phyloP scores from a whole-genome alignment of 1,284 basidiomycete species.

The Cerioporus squamosus region DNA sequence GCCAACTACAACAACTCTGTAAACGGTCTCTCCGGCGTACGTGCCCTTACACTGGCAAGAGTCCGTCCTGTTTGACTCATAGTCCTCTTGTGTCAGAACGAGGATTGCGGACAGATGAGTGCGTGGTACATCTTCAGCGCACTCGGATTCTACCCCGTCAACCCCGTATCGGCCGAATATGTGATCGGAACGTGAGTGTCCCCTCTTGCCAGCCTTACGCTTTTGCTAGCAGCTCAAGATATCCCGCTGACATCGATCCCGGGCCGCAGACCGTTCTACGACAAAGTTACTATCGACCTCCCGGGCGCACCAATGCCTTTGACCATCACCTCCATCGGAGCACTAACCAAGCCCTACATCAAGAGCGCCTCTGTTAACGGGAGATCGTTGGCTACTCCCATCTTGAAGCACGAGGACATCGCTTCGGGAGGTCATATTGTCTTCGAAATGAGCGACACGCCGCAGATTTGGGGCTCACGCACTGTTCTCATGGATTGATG shows the following conservation, averaged over 20 bases:
- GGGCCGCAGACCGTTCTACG: constrained; percentile 73
- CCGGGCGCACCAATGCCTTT: constrained; percentile 47
- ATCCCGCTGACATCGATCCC: no score
- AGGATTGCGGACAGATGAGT: constrained; percentile 90
- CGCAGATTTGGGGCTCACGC: constrained; percentile 37
- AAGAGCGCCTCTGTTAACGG: constrained; percentile 61
- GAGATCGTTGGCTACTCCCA: constrained; percentile 39
- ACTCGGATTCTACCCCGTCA: constrained; percentile 87
- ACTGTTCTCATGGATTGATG: no score
- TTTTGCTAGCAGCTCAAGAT: no score
- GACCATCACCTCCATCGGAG: constrained; percentile 56
- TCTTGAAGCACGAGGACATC: constrained; percentile 63
- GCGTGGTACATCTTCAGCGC: constrained; percentile 86
- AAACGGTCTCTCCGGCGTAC: constrained; percentile 68
- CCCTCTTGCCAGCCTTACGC: no score
- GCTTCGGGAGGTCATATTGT: constrained; percentile 56
- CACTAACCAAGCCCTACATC: constrained; percentile 60
- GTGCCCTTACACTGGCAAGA: constrained; percentile 21
- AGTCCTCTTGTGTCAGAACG: constrained; percentile 54
- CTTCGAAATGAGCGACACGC: constrained; percentile 67
- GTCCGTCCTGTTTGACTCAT: no score
- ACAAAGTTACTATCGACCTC: constrained; percentile 60
- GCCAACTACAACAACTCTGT: constrained; percentile 71
- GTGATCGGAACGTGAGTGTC: constrained; percentile 71
- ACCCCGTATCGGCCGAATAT: constrained; percentile 76